These are phyloP conservation scores for Graphilbum fragrans DNA, from an alignment of 2,329 filamentous ascomycete species.

Conservation along the genomic window DNA sequence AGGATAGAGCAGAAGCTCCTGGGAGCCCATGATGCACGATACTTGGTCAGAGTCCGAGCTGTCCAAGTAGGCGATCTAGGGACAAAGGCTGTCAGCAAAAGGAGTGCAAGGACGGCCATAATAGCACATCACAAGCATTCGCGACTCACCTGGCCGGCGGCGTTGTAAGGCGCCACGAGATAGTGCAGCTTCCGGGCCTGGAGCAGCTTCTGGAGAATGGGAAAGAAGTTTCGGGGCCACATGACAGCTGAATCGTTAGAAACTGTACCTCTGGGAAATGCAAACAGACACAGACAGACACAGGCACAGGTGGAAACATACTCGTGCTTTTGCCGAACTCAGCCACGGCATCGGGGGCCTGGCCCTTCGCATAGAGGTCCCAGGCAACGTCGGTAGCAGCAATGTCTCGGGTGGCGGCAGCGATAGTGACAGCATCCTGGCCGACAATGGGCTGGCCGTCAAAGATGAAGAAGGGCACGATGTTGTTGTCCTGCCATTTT, in stretches of 20 bases:
- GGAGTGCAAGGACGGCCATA: too few relatives aligned
- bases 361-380: conserved; percentile 71
- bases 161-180: conserved; percentile 76
- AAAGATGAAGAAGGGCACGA: conserved; percentile 83
- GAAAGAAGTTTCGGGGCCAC: conserved; percentile 59
- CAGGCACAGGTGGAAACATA: not conserved
- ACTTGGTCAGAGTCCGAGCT: conserved; percentile 53
- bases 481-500: conserved; percentile 54
- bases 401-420: conserved; percentile 53
- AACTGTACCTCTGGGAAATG: not conserved
- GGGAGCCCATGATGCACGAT: conserved; percentile 70
- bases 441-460: conserved; percentile 73
- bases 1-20: conserved; percentile 77
- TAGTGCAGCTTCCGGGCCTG: conserved; percentile 59
- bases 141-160: conserved; percentile 68
- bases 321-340: conserved; percentile 65
- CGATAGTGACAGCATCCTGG: conserved; percentile 57
- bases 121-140: too few relatives aligned
- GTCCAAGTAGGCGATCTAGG: conserved; percentile 66
- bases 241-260: conserved; percentile 47
- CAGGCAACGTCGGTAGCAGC: conserved; percentile 68
- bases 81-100: not conserved
- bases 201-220: conserved; percentile 64
- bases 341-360: conserved; percentile 68
- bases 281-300: conserved; percentile 3